Percentiles rank a stretch among this genome's conserved stretches.
Evolutionary conservation across 2,329 filamentous ascomycete genomes (phyloP).

Genomic region (Colletotrichum echinochloae): DNA sequence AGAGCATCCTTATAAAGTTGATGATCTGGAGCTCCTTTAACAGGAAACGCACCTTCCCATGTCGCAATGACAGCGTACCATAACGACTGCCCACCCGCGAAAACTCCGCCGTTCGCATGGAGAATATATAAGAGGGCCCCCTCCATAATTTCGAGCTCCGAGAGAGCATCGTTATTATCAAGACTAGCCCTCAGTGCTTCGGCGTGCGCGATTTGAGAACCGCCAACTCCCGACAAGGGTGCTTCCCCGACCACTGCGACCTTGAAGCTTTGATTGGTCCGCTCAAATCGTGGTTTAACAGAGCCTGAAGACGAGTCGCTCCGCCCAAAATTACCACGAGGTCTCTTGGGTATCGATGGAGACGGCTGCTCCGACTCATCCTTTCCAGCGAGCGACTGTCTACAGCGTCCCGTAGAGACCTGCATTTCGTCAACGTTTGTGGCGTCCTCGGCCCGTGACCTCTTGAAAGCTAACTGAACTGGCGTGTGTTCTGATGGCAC

Average conservation of each 20-base stretch:
- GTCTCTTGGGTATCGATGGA: neutral
- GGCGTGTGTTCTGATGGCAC: slow-evolving; percentile 28
- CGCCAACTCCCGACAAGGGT: neutral
- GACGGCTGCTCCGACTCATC: neutral
- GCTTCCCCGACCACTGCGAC: neutral
- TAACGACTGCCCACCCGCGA: slow-evolving; percentile 63
- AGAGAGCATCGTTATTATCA: neutral
- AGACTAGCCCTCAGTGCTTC: slow-evolving; percentile 24
- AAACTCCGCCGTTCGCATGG: slow-evolving; percentile 57
- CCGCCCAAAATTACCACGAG: neutral
- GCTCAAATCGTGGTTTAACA: neutral
- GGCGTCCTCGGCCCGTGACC: slow-evolving; percentile 6
- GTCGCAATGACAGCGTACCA: slow-evolving; percentile 60
- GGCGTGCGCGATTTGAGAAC: neutral
- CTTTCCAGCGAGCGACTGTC: neutral
- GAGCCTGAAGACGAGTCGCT: neutral
- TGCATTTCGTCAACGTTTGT: neutral
- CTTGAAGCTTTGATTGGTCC: neutral
- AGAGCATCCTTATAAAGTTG: slow-evolving; percentile 55
- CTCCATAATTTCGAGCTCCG: slow-evolving; percentile 21
- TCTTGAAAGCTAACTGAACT: slow-evolving; percentile 16
- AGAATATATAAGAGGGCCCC: slow-evolving; percentile 53
- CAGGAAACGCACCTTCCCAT: slow-evolving; percentile 57
- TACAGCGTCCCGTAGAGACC: neutral
- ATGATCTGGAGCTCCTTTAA: slow-evolving; percentile 55